Base-by-base conservation (phyloP, 129 eudicot genomes). In the Ambrosia trifida region DNA sequence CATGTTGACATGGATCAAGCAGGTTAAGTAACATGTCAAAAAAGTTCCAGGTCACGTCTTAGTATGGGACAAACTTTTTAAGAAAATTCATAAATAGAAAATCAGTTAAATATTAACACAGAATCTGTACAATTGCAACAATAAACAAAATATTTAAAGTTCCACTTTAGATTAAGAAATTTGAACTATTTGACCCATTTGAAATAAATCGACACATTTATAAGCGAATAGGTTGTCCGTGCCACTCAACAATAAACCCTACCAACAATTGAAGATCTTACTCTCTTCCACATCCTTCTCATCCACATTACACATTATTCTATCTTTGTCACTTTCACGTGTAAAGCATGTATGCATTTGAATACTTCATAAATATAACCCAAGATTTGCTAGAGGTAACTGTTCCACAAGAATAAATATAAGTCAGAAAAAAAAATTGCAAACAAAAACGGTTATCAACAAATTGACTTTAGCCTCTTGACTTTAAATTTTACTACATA, bases 271-370 rank as follows among this genome's bases (percentile, higher is more conserved):
- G 17, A 60, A 49, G 49, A 16, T 19, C 58, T 78, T 84, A 89
- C 96, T 80, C 90, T 68, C 41, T 4, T 93, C 96, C 28, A 88
- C 84, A 74, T 91, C 97, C 79, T 91, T 91, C 69, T 85, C 97
- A 64, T 87, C 97, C 70, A 84, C 93, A 75, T 89, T 74, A 63
- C 96, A 89, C 24, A 86, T 80, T 49, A 89, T 84, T 66, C 84
- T 89, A 35, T 89, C 93, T 80, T 84, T 86, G 82, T 89, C 96
- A 63, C 83, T 84, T 73, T 79, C 96, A 38, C 93, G 90, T 72
- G 84, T 86, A 77, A 69, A 89, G 88, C 96, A 89, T 89, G 58
- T 89, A 89, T 56, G 96, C 96, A 76, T 89, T 89, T 54, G 96
- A 86, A 64, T 86, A 89, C 72, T 85, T 91, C 1, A 95, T 91